A percentile compares a stretch with the other conserved stretches of the same genome.
Conservation (phyloP, 1,139 yeast genomes). For the Suhomyces coccinellae region DNA sequence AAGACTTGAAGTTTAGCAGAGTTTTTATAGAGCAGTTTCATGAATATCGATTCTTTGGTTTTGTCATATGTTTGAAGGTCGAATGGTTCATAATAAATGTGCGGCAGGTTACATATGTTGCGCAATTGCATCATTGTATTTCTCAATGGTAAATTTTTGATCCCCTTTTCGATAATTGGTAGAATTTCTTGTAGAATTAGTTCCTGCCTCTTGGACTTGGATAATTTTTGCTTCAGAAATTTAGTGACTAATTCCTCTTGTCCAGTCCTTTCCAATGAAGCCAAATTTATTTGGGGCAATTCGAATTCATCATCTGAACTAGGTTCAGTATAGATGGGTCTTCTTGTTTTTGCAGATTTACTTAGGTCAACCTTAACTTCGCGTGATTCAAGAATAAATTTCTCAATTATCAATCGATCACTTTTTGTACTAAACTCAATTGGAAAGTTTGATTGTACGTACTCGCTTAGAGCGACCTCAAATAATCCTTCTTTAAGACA, state of each 20-base stretch:
- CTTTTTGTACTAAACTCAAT: constrained; percentile 18
- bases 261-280: no score
- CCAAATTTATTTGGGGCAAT: constrained; percentile 8
- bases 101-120: constrained; percentile 82
- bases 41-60: constrained; percentile 25
- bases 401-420: constrained; percentile 37
- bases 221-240: no score
- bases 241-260: no score
- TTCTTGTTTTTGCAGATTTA: background rate
- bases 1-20: constrained; percentile 75
- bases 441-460: constrained; percentile 34
- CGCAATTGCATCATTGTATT: constrained; percentile 82
- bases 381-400: constrained; percentile 25
- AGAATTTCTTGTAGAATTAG: constrained; percentile 20
- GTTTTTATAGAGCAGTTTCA: constrained; percentile 37
- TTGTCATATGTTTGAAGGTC: constrained; percentile 26
- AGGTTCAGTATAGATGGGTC: constrained; percentile 23
- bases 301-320: constrained; percentile 31
- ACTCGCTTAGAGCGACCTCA: constrained; percentile 49
- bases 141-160: constrained; percentile 42
- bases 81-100: constrained; percentile 79
- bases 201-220: constrained; percentile 15
- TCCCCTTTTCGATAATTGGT: constrained; percentile 20
- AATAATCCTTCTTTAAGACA: constrained; percentile 42
- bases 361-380: constrained; percentile 6